Evolutionary conservation across 768 basidiomycete genomes (phyloP), one percentile per base, ranked within the genome.

Genomic region (Tubosaeta sp.): DNA sequence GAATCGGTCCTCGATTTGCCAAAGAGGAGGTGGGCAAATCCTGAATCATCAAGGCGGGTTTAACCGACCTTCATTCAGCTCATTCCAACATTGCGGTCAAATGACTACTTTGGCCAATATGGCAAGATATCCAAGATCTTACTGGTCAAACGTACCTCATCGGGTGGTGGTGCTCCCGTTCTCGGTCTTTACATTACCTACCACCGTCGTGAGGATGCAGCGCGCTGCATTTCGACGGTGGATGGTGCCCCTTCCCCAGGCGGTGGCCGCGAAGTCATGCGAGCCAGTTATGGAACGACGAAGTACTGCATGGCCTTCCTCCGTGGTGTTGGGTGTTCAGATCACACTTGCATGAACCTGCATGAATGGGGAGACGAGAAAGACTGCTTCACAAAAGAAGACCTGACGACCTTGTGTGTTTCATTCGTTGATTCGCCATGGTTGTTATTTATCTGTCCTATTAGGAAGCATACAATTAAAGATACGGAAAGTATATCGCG

Each of bases 301-400:
- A 91, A 97, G 69, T 99, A 99, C 64, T 99, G 97, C 72, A 94
- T 97, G 83, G 78, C 85, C 4, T 98, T 97, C 68, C 79, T 99
- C 55, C 88, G 95, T 38, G 85, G 91, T 17, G 78, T 81, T 33
- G 78, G 78, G 54, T 99, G 97, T 70, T 80, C 84, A 52, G 92
- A 92, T 62, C 86, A 89, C 61, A 85, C 81, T 58, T 99, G 97
- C 71, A 87, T 95, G 85, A 89, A 91, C 67, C 73, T 95, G 41
- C 97, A 99, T 66, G 97, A 98, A 68, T 97, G 93, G 91, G 97
- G 95, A 32, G 97, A 97, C 55, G 95, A 98, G 71, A 89, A 92
- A 51, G 97, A 99, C 69, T 95, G 91, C 63, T 95, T 97, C 66
- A 94, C 95, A 1, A 95, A 95, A 72, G 94, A 97, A 67, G 95